Percentiles rank a stretch among this genome's conserved stretches.
These are phyloP conservation scores for Boehmeria nivea DNA, from an alignment of 306 rosid genomes.

Conservation along the genomic window DNA sequence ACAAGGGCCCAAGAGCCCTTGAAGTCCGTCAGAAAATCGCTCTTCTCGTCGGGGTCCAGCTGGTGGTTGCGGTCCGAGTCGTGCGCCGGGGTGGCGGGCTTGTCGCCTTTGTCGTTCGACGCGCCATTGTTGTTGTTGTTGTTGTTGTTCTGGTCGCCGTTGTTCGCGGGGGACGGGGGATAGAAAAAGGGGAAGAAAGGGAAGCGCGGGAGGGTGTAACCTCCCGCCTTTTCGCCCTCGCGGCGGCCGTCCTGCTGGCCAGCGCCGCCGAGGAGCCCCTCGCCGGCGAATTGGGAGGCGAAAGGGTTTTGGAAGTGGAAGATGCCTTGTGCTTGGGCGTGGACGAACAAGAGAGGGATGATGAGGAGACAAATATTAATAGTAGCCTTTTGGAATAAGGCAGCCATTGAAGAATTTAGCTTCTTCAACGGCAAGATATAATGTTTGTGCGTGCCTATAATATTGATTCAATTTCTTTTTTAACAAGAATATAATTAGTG, in stretches of 20 bases:
- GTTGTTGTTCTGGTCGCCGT: background rate
- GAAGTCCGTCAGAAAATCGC: conserved; percentile 16
- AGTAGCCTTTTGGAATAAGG: conserved; percentile 14
- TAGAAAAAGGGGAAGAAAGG: conserved; percentile 2
- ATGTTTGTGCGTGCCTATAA: background rate
- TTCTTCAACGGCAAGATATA: conserved; percentile 25
- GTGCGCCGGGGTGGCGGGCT: background rate
- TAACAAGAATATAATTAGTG: no score
- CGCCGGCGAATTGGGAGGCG: background rate
- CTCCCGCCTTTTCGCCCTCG: background rate
- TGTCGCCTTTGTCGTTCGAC: background rate
- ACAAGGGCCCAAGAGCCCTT: conserved; percentile 45
- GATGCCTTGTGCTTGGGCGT: conserved; percentile 8
- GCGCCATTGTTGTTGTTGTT: background rate
- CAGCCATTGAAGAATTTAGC: conserved; percentile 36
- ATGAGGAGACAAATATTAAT: conserved; percentile 25
- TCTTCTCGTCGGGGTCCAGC: background rate
- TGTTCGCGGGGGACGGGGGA: background rate
- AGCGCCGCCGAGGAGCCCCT: background rate
- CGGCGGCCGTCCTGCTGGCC: background rate
- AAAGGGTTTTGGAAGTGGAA: background rate
- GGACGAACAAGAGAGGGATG: conserved; percentile 28
- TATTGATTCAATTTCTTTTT: background rate
- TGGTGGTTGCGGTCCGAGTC: background rate
- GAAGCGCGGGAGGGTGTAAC: background rate